Conservation (phyloP, 2,329 filamentous ascomycete genomes). For the Trichoderma cornu-damae region DNA sequence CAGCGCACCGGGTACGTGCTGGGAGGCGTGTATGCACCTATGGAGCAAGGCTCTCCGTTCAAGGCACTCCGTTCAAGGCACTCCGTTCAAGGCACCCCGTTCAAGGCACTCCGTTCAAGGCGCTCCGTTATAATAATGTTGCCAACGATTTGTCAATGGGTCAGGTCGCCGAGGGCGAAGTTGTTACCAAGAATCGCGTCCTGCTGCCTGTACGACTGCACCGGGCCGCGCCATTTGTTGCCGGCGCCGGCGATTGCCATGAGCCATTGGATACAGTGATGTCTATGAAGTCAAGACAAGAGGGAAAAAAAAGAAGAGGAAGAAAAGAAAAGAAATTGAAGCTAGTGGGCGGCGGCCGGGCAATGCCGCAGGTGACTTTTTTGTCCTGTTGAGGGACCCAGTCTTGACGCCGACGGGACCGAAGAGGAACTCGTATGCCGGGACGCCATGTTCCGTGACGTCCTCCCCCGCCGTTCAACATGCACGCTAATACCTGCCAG, state of each 20-base stretch:
- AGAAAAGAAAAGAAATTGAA: too few species aligned
- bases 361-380: too few species aligned
- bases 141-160: neutral
- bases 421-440: constrained; percentile 1
- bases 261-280: neutral
- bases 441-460: neutral
- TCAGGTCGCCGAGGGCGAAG: neutral
- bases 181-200: neutral
- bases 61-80: too few species aligned
- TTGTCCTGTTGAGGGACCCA: neutral
- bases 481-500: too few species aligned
- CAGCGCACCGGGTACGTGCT: neutral
- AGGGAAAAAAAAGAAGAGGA: too few species aligned
- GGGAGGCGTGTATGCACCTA: too few species aligned
- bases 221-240: neutral
- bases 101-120: too few species aligned
- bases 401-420: constrained; percentile 6
- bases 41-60: too few species aligned
- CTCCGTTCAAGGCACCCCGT: too few species aligned
- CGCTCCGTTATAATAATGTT: too few species aligned
- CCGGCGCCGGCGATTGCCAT: neutral
- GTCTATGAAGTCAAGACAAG: too few species aligned
- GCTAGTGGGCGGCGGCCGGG: too few species aligned
- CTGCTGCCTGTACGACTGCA: neutral
- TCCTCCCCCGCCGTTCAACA: neutral